Evolutionary conservation across 768 basidiomycete genomes (phyloP).

Genomic region (Termitomyces sp.): DNA sequence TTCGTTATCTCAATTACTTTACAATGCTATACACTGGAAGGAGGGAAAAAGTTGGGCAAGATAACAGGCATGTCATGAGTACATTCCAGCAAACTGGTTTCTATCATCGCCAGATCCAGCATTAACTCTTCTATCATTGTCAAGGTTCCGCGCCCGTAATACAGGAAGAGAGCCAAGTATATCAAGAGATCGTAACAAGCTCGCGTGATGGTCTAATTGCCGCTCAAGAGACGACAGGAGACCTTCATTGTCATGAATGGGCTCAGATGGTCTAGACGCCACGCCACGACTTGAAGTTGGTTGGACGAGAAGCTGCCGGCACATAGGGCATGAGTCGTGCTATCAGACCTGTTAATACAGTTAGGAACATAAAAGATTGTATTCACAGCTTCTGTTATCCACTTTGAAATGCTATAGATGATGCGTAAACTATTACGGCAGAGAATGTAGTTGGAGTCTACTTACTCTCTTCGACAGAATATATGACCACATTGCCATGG

Average conservation of each 20-base stretch:
- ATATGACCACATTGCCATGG: slow-evolving; percentile 57
- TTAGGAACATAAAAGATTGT: neutral
- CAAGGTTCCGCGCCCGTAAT: neutral
- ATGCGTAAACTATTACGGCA: neutral
- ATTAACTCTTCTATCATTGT: neutral
- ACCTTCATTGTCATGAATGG: slow-evolving; percentile 3
- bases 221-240: slow-evolving; percentile 6
- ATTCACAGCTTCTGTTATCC: slow-evolving; percentile 56
- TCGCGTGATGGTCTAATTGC: slow-evolving; percentile 5
- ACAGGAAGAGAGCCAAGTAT: neutral
- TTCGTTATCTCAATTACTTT: slow-evolving; percentile 4
- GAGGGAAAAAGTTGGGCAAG: neutral
- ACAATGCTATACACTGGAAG: neutral
- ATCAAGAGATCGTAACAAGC: slow-evolving; percentile 7
- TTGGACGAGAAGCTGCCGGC: slow-evolving; percentile 43
- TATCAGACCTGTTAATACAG: slow-evolving; percentile 16
- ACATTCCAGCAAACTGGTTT: slow-evolving; percentile 48
- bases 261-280: slow-evolving; percentile 9
- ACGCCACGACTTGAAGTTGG: neutral
- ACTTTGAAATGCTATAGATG: slow-evolving; percentile 51
- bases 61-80: slow-evolving; percentile 35
- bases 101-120: slow-evolving; percentile 15
- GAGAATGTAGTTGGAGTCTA: neutral
- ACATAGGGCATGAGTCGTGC: slow-evolving; percentile 65
- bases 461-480: slow-evolving; percentile 80